phyloP scores from a whole-genome alignment of 805 yeast species.

The Metschnikowia cerradonensis region DNA sequence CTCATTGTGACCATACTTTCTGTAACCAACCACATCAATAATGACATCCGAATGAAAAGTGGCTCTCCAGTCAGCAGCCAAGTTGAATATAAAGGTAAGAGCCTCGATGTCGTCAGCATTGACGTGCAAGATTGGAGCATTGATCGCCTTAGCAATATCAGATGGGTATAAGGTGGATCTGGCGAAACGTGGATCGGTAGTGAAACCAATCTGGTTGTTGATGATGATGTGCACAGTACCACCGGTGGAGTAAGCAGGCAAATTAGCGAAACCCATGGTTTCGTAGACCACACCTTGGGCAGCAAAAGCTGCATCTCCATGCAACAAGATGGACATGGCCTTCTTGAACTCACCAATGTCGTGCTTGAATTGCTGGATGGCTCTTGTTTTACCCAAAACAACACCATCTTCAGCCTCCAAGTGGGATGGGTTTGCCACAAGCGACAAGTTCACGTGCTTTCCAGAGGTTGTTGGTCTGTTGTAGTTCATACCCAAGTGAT shows the following conservation, averaged over 20 bases:
- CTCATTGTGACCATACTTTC: constrained; percentile 98
- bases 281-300: constrained; percentile 99
- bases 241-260: constrained; percentile 96
- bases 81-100: constrained; percentile 81
- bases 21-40: constrained; percentile 95
- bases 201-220: constrained; percentile 98
- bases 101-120: constrained; percentile 98
- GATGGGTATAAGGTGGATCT: constrained; percentile 98
- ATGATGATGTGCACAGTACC: constrained; percentile 96
- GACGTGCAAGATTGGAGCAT: constrained; percentile 98
- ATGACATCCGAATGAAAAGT: constrained; percentile 95
- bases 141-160: constrained; percentile 92
- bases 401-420: constrained; percentile 99
- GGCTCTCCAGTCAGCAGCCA: constrained; percentile 99
- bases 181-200: constrained; percentile 96
- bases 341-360: constrained; percentile 80
- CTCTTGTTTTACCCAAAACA: constrained; percentile 96
- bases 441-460: constrained; percentile 87
- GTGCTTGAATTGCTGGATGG: constrained; percentile 85
- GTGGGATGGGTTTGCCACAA: constrained; percentile 98
- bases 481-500: constrained; percentile 99
- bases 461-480: constrained; percentile 99
- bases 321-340: constrained; percentile 89
- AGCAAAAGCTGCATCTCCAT: constrained; percentile 99
- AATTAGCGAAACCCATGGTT: constrained; percentile 88